Percentiles rank a stretch among this genome's conserved stretches.
phyloP scores from a whole-genome alignment of 2,329 filamentous ascomycete genomes.

The Beauveria asiatica region DNA sequence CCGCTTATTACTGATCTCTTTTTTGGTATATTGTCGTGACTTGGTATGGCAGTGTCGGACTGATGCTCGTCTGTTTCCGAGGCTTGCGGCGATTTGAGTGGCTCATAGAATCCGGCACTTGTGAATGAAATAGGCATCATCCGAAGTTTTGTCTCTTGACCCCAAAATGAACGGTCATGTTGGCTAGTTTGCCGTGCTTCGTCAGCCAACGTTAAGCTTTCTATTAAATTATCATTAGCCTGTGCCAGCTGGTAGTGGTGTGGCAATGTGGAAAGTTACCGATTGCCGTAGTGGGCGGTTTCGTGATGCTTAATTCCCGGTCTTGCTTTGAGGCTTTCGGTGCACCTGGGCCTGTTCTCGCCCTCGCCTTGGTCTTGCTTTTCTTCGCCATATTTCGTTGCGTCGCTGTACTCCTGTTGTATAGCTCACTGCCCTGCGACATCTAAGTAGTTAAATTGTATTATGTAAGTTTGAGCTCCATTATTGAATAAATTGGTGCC shows the following conservation, averaged over 20 bases:
- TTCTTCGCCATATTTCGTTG: not conserved
- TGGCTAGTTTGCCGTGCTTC: slow-evolving; percentile 18
- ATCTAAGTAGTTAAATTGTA: too few relatives aligned
- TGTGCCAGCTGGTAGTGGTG: not conserved
- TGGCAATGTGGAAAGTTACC: not conserved
- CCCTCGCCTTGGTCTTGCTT: not conserved
- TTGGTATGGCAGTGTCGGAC: not conserved
- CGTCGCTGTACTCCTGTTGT: not conserved
- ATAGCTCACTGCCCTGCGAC: not conserved
- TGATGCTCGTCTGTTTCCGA: slow-evolving; percentile 21
- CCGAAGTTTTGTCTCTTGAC: slow-evolving; percentile 34
- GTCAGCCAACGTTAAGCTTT: slow-evolving; percentile 16
- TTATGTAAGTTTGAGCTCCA: not conserved
- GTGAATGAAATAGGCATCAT: slow-evolving; percentile 43
- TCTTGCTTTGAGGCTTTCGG: not conserved
- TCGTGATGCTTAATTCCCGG: not conserved
- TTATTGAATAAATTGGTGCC: not conserved
- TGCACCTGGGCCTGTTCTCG: too few relatives aligned
- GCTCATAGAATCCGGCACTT: slow-evolving; percentile 44
- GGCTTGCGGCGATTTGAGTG: slow-evolving; percentile 22
- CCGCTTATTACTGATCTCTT: slow-evolving; percentile 5
- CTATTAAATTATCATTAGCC: not conserved
- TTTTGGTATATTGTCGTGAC: not conserved
- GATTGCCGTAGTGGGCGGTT: not conserved
- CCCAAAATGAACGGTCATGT: slow-evolving; percentile 21